Base-by-base conservation (phyloP, 805 yeast species). In the Ogataea angusta region DNA sequence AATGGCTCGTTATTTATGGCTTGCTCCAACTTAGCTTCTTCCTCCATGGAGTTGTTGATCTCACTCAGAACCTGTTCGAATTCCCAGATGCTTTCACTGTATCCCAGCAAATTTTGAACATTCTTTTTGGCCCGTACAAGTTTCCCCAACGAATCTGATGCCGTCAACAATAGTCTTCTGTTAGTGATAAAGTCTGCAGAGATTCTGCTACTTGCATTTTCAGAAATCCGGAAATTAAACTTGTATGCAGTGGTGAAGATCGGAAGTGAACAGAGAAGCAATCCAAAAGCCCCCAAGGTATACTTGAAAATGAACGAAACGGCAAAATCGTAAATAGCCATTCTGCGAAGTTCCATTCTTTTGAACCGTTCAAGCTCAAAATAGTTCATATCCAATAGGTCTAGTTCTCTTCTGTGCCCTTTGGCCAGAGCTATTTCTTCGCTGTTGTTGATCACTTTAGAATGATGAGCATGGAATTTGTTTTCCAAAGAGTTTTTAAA, bases 271-370 rank as follows among this genome's bases (percentile, higher is more conserved):
- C 97, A 90, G 34, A 90, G 70, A 1, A 82, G 76, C 45, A 90
- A 72, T 9, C 98, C 98, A 23, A 93, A 87, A 2, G 96, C 98
- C 47, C 98, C 98, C 90, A 96, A 84, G 35, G 88, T 78, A 63
- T 90, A 90, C 65, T 90, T 90, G 46, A 90, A 90, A 39, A 88
- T 80, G 54, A 89, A 90, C 36, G 84, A 86, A 51, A 91, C 93
- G 2, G 91, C 85, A 51, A 86, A 76, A 56, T 89, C 89, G 63
- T 89, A 91, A 18, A 84, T 61, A 21, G 91, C 82, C 66, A 70
- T 38, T 52, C 85, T 81, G 64, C 85, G 77, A 48, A 84, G 74
- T 56, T 85, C 90, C 64, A 80, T 75, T 54, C 84, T 78, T 49
- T 82, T 72, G 62, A 89, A 91, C 45, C 81, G 70, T 49, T 85